Conservation (phyloP, 495 filamentous ascomycete species). For the Neurospora discreta region DNA sequence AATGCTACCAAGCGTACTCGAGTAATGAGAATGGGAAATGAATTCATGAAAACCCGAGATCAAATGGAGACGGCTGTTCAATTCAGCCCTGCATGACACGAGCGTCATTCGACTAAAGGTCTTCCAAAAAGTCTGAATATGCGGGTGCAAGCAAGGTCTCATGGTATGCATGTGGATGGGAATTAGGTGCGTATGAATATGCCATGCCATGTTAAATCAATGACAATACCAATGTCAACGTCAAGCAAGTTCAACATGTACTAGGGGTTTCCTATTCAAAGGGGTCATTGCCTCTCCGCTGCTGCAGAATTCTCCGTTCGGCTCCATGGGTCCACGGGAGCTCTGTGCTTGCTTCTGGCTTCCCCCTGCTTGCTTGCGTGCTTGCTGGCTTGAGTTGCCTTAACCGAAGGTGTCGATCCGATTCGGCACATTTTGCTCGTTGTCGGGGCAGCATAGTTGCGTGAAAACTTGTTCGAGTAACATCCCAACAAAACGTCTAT, state of each 20-base stretch:
- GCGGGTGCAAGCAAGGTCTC: not conserved
- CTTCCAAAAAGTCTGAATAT: not conserved
- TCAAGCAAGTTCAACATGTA: not conserved
- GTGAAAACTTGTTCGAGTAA: not conserved
- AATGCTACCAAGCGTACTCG: not conserved
- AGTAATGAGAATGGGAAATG: not conserved
- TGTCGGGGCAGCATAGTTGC: not conserved
- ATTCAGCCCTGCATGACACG: not conserved
- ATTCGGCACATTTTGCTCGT: not conserved
- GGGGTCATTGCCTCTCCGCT: not conserved
- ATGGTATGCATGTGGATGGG: not conserved
- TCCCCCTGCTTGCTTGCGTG: not conserved
- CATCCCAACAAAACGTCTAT: not conserved
- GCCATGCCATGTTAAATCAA: not conserved
- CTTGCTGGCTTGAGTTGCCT: not conserved
- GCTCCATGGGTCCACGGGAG: not conserved
- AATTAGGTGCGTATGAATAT: not conserved
- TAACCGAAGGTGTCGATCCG: not conserved
- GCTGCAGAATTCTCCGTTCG: not conserved
- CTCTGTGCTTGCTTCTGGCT: not conserved
- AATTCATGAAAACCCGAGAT: not conserved
- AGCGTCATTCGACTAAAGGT: no score
- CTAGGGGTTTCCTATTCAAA: no score
- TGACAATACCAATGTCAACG: not conserved
- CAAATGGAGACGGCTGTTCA: not conserved